phyloP scores from a whole-genome alignment of 2,329 filamentous ascomycete genomes.

The Aureobasidium sp. region DNA sequence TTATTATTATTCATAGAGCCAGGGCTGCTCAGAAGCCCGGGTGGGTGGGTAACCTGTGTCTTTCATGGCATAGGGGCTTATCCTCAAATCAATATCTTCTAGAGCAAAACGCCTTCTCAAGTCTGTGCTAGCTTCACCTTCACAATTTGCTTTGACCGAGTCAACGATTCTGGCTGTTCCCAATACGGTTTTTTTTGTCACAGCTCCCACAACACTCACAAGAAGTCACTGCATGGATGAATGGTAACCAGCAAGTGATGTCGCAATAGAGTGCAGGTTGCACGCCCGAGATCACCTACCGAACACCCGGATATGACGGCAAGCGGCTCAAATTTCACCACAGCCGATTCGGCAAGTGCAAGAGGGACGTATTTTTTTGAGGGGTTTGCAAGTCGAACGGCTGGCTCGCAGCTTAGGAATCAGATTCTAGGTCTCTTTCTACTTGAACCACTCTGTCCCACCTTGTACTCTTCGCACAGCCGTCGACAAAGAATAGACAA shows the following conservation, averaged over 20 bases:
- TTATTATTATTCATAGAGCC: not conserved
- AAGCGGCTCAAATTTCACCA: not conserved
- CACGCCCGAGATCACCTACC: not conserved
- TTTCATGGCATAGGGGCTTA: not conserved
- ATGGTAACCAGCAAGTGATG: not conserved
- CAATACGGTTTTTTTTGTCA: not conserved
- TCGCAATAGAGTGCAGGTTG: not conserved
- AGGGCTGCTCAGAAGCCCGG: slow-evolving; percentile 3
- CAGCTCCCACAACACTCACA: not conserved
- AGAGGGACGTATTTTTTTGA: not conserved
- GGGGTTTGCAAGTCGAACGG: not conserved
- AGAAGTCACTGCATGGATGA: not conserved
- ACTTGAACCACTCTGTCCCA: not conserved
- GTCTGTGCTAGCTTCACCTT: not conserved
- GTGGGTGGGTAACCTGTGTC: not conserved
- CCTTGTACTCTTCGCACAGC: not conserved
- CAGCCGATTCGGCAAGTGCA: not conserved
- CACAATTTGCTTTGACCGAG: too few species aligned
- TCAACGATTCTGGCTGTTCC: not conserved
- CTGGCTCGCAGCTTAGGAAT: not conserved
- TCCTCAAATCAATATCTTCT: not conserved
- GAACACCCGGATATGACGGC: not conserved
- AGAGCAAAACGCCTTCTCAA: too few species aligned
- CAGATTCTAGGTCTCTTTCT: not conserved
- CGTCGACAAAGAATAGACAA: not conserved